Percentiles rank a stretch among this genome's conserved stretches.
phyloP scores from a whole-genome alignment of 2,329 filamentous ascomycete genomes.

The Beauveria scarabaeidicola region DNA sequence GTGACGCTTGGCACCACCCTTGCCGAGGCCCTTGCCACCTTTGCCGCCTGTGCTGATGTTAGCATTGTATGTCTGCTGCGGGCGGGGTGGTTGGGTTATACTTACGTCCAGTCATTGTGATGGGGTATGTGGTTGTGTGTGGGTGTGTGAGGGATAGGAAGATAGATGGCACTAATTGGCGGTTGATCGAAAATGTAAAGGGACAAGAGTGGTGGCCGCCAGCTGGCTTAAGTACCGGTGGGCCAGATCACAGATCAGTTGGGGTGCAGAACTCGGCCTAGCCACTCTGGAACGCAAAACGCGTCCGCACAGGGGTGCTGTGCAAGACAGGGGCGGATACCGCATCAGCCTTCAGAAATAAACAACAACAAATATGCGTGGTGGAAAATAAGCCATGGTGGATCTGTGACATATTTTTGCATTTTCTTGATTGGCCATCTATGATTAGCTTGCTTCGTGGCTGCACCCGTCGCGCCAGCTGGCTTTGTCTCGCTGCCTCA shows the following conservation, averaged over 20 bases:
- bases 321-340: neutral
- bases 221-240: constrained; percentile 31
- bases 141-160: constrained; percentile 10
- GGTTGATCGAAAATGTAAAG: constrained; percentile 13
- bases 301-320: neutral
- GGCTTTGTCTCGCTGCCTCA: neutral
- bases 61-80: neutral
- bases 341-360: constrained; percentile 9
- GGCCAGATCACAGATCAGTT: constrained; percentile 31
- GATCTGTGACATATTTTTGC: constrained; percentile 5
- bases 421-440: constrained; percentile 10
- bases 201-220: constrained; percentile 20
- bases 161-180: constrained; percentile 7
- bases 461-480: too few relatives aligned
- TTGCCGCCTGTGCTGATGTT: constrained; percentile 60
- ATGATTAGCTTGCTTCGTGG: neutral
- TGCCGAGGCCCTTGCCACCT: constrained; percentile 95
- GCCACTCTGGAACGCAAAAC: neutral
- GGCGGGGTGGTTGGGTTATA: constrained; percentile 5
- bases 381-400: constrained; percentile 1
- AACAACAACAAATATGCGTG: constrained; percentile 9
- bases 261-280: neutral
- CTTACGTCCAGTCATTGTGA: constrained; percentile 25
- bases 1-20: constrained; percentile 97
- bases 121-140: constrained; percentile 8